These are phyloP conservation scores for Dendrocalamus sinicus DNA, from an alignment of 176 grass and related monocot species.

Conservation along the genomic window DNA sequence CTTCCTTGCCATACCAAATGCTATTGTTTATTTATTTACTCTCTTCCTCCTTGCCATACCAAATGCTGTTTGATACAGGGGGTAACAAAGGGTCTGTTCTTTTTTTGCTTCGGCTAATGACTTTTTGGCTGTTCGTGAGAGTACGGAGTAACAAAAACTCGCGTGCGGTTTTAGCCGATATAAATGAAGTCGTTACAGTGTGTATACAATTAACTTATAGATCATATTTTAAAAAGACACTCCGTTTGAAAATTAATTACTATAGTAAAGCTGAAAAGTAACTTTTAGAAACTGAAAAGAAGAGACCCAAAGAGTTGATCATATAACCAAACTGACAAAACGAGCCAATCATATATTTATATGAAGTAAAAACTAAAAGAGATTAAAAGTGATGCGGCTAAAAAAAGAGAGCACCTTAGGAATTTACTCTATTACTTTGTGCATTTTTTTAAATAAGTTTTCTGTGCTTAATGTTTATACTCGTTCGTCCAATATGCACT, in stretches of 20 bases:
- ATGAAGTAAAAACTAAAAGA: not conserved
- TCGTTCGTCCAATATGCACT: not conserved
- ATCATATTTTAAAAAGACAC: no score
- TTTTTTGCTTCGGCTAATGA: no score
- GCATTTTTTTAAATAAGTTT: not conserved
- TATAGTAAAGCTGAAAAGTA: no score
- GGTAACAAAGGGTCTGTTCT: not conserved
- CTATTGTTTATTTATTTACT: no score
- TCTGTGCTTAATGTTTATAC: not conserved
- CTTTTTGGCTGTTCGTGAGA: no score
- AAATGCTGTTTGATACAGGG: not conserved
- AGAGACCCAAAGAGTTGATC: not conserved
- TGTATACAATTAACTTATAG: no score
- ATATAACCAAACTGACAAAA: slow-evolving; percentile 4
- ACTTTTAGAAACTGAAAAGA: no score
- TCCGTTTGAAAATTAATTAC: no score
- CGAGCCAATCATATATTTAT: not conserved
- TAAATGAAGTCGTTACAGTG: no score
- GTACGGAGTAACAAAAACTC: no score
- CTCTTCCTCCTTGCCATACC: not conserved
- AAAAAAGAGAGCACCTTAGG: not conserved
- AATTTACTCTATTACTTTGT: not conserved
- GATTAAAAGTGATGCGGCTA: not conserved
- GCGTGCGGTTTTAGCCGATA: no score
- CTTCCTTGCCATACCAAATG: not conserved